phyloP scores from a whole-genome alignment of 345 rosid species.

The Draba incana region DNA sequence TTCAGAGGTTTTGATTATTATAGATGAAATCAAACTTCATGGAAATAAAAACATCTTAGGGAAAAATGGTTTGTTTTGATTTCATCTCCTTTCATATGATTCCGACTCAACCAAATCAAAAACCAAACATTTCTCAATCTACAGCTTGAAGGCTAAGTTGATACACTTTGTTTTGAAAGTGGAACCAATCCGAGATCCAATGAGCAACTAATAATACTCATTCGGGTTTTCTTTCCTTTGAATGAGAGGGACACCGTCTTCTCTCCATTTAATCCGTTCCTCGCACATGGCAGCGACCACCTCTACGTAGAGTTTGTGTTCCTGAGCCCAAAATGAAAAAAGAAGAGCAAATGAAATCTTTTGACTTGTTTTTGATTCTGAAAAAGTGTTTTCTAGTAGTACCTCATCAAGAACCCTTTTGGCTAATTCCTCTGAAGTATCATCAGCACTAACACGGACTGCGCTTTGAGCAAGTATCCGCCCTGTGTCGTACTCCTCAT shows the following conservation, averaged over 20 bases:
- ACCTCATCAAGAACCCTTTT: conserved; percentile 83
- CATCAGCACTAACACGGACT: conserved; percentile 66
- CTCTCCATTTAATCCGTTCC: conserved; percentile 77
- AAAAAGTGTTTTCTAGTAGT: conserved; percentile 20
- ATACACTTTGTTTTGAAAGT: background rate
- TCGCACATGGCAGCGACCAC: conserved; percentile 68
- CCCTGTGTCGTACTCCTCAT: conserved; percentile 86
- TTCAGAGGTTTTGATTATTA: conserved; percentile 14
- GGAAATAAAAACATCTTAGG: conserved; percentile 20
- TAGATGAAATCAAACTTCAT: conserved; percentile 24
- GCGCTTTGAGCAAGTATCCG: conserved; percentile 81
- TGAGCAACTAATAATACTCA: conserved; percentile 44
- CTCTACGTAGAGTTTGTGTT: conserved; percentile 77
- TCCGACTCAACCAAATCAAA: background rate
- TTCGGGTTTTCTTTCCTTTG: conserved; percentile 57
- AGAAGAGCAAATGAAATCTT: background rate
- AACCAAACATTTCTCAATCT: conserved; percentile 15
- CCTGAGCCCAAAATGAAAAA: conserved; percentile 46
- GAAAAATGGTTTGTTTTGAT: background rate
- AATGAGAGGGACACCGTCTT: conserved; percentile 83
- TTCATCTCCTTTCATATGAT: background rate
- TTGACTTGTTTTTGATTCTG: background rate
- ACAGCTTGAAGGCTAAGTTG: conserved; percentile 8
- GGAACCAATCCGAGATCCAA: conserved; percentile 24
- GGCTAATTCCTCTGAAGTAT: conserved; percentile 75